phyloP scores from a whole-genome alignment of 306 rosid species.

The Pyrus pyrifolia region DNA sequence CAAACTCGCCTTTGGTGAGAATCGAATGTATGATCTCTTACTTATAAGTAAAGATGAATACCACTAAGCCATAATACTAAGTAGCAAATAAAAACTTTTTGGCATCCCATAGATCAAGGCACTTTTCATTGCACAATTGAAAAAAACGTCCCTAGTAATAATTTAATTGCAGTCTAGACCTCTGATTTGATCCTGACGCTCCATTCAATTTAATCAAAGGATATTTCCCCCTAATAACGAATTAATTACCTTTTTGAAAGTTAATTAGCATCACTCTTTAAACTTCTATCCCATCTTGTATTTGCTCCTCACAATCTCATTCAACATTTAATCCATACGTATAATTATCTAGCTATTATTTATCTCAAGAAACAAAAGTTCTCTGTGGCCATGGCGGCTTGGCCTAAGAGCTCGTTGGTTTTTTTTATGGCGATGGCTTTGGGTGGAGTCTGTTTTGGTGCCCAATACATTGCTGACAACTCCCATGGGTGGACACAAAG shows the following conservation, averaged over 20 bases:
- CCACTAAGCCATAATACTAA: fast-evolving
- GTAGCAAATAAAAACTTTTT: too few relatives aligned
- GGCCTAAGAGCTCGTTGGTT: neutral
- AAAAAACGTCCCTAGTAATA: too few relatives aligned
- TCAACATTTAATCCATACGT: neutral
- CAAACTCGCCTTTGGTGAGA: fast-evolving
- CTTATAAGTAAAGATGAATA: too few relatives aligned
- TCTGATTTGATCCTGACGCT: neutral
- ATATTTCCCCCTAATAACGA: neutral
- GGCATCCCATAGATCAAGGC: too few relatives aligned
- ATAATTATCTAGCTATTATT: too few relatives aligned
- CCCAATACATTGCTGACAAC: constrained; percentile 31
- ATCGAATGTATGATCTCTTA: too few relatives aligned
- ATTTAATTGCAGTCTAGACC: too few relatives aligned
- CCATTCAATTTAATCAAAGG: neutral
- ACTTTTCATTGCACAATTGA: too few relatives aligned
- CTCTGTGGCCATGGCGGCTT: constrained; percentile 1
- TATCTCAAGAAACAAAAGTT: too few relatives aligned
- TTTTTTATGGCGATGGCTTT: neutral
- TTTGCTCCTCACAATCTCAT: neutral
- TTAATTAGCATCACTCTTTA: neutral
- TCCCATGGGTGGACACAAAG: constrained; percentile 34
- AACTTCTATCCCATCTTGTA: neutral
- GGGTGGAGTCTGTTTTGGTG: constrained; percentile 8
- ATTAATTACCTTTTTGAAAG: neutral